Evolutionary conservation across 192 early-diverging fungal genomes (phyloP), one percentile per base, ranked within the genome.

Genomic region (Coemansia sp.): DNA sequence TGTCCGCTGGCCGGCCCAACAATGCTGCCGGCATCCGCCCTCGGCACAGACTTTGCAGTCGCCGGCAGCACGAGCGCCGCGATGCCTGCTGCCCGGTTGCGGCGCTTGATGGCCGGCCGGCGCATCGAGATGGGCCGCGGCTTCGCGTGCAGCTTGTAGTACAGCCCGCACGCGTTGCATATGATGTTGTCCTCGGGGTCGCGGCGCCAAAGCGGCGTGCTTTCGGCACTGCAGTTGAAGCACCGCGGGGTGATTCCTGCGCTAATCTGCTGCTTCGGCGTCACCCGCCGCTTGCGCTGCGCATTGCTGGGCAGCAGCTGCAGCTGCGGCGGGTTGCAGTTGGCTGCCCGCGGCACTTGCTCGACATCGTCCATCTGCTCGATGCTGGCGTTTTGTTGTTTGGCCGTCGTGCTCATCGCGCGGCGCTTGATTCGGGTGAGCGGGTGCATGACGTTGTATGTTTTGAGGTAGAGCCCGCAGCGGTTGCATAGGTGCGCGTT

Each of bases 91-190:
- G n/a, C n/a, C n/a, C n/a, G n/a, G n/a, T n/a, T n/a, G n/a, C 88
- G 69, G 9, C 90, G 80, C 69, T 87, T 86, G 57, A 91, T 89
- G 9, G 87, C 83, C 5, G 82, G 67, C 16, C 85, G 77, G 62
- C 88, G 86, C 81, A 91, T 82, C 6, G 81, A 85, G 42, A 88
- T 78, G 28, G 93, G 93, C 24, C 93, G 82, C 28, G 87, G 75
- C 25, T 81, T 70, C 71, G 81, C 83, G 71, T 95, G 90, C 31
- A 92, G 84, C 58, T 88, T 90, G 68, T 81, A 93, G 71, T 96
- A 95, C 31, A 96, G 77, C 2, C 95, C 95, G 70, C 94, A 96
- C 16, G 93, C 92, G 69, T 95, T 95, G 78, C 93, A 95, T 43
- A 92, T 86, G 40, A 84, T 66, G 23, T 89, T 83, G 49, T 88